Conservation (phyloP, 2,329 filamentous ascomycete genomes). For the Dothistroma pini region DNA sequence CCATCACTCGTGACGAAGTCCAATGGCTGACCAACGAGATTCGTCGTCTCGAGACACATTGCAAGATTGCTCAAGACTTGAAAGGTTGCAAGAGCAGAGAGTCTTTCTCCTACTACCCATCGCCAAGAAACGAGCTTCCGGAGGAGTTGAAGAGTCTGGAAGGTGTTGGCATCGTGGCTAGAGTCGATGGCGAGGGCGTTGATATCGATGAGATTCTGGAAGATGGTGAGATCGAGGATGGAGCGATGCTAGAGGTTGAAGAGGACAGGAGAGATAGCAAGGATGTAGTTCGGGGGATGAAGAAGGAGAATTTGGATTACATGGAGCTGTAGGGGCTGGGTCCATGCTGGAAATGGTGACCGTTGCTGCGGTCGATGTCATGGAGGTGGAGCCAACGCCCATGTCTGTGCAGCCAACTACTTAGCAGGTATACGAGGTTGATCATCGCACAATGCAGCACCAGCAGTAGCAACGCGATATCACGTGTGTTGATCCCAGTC, state of each 20-base stretch:
- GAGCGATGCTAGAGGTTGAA: neutral
- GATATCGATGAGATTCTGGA: neutral
- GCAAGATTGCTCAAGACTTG: conserved; percentile 12
- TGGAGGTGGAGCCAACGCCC: neutral
- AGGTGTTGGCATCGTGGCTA: neutral
- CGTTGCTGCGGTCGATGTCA: neutral
- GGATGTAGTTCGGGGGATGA: neutral
- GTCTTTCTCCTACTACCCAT: conserved; percentile 12
- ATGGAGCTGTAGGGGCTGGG: neutral
- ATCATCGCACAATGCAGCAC: neutral
- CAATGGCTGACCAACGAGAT: conserved; percentile 16
- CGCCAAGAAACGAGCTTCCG: conserved; percentile 4
- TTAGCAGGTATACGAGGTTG: too few species aligned
- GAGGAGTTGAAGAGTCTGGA: neutral
- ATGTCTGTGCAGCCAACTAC: too few species aligned
- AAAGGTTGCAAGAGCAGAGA: conserved; percentile 5
- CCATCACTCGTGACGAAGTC: conserved; percentile 15
- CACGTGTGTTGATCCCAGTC: neutral
- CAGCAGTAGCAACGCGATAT: neutral
- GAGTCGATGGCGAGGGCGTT: neutral
- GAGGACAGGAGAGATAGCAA: neutral
- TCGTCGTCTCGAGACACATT: conserved; percentile 14
- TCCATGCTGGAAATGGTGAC: neutral
- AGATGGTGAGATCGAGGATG: conserved; percentile 2
- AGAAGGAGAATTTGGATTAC: neutral